Conservation (phyloP, 768 basidiomycete genomes). For the Cubamyces sp. region DNA sequence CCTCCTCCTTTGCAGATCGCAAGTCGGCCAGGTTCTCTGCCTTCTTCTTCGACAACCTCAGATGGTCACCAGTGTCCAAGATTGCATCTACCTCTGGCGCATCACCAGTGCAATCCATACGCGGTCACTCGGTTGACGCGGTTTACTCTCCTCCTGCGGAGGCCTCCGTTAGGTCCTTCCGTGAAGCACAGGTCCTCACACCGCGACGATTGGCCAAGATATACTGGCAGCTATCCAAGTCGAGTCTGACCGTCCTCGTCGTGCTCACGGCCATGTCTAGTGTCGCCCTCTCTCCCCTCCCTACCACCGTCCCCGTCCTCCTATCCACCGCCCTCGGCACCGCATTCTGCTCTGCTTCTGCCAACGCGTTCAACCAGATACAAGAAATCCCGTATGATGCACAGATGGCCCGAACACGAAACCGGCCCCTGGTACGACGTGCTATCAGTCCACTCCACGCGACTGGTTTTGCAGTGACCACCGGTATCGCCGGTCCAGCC, state of each 20-base stretch:
- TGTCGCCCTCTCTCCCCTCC: slow-evolving; percentile 90
- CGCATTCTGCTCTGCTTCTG: slow-evolving; percentile 87
- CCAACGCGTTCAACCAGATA: slow-evolving; percentile 93
- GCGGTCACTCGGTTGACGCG: slow-evolving; percentile 25
- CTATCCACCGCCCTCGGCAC: slow-evolving; percentile 90
- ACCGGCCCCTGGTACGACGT: slow-evolving; percentile 81
- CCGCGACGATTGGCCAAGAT: slow-evolving; percentile 58
- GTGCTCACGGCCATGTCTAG: slow-evolving; percentile 90
- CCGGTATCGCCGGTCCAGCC: slow-evolving; percentile 78
- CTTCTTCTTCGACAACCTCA: slow-evolving; percentile 67
- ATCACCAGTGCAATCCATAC: slow-evolving; percentile 1
- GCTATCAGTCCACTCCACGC: slow-evolving; percentile 89
- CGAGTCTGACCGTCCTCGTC: slow-evolving; percentile 80
- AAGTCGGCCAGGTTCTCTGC: slow-evolving; percentile 45
- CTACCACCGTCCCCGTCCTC: slow-evolving; percentile 81
- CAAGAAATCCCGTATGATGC: slow-evolving; percentile 96
- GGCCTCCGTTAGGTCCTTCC: slow-evolving; percentile 28
- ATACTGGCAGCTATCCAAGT: slow-evolving; percentile 85
- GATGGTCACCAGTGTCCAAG: slow-evolving; percentile 43
- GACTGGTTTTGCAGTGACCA: slow-evolving; percentile 71
- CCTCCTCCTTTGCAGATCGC: slow-evolving; percentile 24
- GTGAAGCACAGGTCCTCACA: slow-evolving; percentile 43
- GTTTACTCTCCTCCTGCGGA: slow-evolving; percentile 22
- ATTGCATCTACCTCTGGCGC: background rate
- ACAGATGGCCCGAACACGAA: slow-evolving; percentile 92